These are phyloP conservation scores for Mucor circinelloides DNA, from an alignment of 371 early-diverging fungal genomes.

Conservation along the genomic window DNA sequence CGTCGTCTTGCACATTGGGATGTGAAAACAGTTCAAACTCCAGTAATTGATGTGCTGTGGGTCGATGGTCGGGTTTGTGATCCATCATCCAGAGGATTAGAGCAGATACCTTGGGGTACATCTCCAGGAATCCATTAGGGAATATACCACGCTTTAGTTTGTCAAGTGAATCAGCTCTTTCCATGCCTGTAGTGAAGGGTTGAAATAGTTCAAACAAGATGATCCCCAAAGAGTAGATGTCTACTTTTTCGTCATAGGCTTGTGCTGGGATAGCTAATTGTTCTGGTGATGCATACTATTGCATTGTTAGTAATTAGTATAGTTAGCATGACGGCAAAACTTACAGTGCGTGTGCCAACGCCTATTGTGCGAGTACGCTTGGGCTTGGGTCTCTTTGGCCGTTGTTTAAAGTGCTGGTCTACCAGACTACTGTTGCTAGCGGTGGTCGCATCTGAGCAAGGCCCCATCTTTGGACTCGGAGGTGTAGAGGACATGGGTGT, in stretches of 20 bases:
- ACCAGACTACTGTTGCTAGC: neutral
- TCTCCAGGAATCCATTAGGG: conserved; percentile 74
- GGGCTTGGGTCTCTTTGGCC: conserved; percentile 9
- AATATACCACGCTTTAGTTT: conserved; percentile 69
- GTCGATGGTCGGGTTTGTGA: conserved; percentile 68
- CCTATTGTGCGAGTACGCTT: conserved; percentile 49
- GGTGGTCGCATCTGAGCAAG: neutral
- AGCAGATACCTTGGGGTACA: conserved; percentile 68
- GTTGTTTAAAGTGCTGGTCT: neutral
- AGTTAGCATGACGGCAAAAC: neutral
- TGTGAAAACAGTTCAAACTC: conserved; percentile 65
- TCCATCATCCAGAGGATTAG: conserved; percentile 83
- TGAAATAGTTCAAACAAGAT: conserved; percentile 73
- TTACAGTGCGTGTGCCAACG: conserved; percentile 58
- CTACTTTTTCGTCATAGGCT: conserved; percentile 65
- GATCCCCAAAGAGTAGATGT: conserved; percentile 75
- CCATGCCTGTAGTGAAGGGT: conserved; percentile 71
- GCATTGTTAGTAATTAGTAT: too few species aligned
- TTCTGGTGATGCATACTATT: conserved; percentile 92
- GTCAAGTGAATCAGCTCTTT: conserved; percentile 63
- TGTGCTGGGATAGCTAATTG: conserved; percentile 69
- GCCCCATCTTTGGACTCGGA: conserved; percentile 3
- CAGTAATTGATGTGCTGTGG: conserved; percentile 73
- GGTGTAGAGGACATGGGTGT: conserved; percentile 18
- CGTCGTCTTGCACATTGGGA: conserved; percentile 8